Base-by-base conservation (phyloP, 441 rosid species). In the Adansonia madagascariensis region DNA sequence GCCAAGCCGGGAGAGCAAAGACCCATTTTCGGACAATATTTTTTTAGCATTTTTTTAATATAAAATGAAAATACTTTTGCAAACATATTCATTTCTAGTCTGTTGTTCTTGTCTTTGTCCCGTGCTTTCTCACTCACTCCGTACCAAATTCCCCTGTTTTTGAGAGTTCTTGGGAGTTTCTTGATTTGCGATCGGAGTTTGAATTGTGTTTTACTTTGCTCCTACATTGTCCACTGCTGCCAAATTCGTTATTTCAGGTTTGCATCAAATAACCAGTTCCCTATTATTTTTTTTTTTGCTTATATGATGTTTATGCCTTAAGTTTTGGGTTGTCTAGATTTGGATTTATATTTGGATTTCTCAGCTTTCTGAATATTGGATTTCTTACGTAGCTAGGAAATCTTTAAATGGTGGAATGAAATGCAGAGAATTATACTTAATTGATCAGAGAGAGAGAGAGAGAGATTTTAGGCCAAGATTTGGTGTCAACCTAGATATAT, bases 1-100 rank as follows among this genome's bases (percentile, higher is more conserved):
- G 65, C 66, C 18, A 12, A 62, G 66, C 66, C 65, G 22, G 17
- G 59, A 53, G 59, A 35, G 39, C 39, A 8, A 53, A 53, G 59
- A 53, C 20, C 39, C 39, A 35, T 35, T 35, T 35, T 35, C 39
- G 1, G 39, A 35, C 4, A 35, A 35, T 1, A 35, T 35, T 35
- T 35, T 35, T 35, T 35, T 35, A 35, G 39, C 39, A 27, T 27
- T 27, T 27, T 27, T 27, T 27, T 27, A 27, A 27, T 27, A 1
- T 27, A 27, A 27, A 27, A 27, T 27, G 31, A 27, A 27, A 27
- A 27, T 27, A 27, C 31, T 27, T 27, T 27, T 27, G 31, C 27
- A 56, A 18, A 56, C 3, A 11, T 10, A 18, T 56, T 17, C 61
- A 7, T 7, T 18, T 56, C 24, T 18, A 10, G 3, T 22, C 18